A percentile compares a stretch with the other conserved stretches of the same genome.
phyloP scores from a whole-genome alignment of 1,284 basidiomycete genomes.

The Marasmius tenuissimus region DNA sequence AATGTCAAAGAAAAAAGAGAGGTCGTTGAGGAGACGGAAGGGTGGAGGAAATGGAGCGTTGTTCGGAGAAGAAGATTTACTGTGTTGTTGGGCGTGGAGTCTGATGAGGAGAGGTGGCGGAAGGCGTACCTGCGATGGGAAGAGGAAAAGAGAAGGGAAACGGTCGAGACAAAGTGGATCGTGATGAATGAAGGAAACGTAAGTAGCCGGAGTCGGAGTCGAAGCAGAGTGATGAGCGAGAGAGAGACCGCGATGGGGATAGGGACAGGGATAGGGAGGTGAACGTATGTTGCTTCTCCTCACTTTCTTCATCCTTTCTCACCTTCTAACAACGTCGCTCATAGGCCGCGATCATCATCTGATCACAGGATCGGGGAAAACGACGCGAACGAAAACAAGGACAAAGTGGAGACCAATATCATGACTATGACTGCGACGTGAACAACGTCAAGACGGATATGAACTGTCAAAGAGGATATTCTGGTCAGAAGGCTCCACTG shows the following conservation, averaged over 20 bases:
- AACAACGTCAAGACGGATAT: too few relatives aligned
- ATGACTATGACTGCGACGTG: constrained; percentile 45
- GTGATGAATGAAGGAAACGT: not conserved
- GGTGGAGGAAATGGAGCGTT: too few relatives aligned
- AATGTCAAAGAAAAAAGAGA: not conserved
- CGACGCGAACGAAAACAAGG: constrained; percentile 27
- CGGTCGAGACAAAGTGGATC: not conserved
- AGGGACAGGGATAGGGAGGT: too few relatives aligned
- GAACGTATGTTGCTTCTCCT: not conserved
- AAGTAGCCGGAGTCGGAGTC: not conserved
- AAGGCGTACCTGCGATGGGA: not conserved
- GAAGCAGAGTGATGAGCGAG: not conserved
- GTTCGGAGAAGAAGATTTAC: constrained; percentile 7
- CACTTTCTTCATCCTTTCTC: not conserved
- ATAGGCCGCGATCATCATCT: constrained; percentile 18
- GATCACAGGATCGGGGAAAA: constrained; percentile 39
- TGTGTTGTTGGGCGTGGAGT: constrained; percentile 1
- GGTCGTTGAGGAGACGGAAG: not conserved
- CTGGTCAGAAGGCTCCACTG: constrained; percentile 55
- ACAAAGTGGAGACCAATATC: constrained; percentile 22
- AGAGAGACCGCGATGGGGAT: not conserved
- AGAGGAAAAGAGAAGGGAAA: constrained; percentile 5
- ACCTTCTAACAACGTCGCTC: not conserved
- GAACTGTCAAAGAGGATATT: constrained; percentile 66
- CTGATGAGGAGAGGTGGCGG: not conserved